Evolutionary conservation across 306 rosid species (phyloP), one percentile per base, ranked within the genome.

Genomic region (Pterocarpus santalinus): DNA sequence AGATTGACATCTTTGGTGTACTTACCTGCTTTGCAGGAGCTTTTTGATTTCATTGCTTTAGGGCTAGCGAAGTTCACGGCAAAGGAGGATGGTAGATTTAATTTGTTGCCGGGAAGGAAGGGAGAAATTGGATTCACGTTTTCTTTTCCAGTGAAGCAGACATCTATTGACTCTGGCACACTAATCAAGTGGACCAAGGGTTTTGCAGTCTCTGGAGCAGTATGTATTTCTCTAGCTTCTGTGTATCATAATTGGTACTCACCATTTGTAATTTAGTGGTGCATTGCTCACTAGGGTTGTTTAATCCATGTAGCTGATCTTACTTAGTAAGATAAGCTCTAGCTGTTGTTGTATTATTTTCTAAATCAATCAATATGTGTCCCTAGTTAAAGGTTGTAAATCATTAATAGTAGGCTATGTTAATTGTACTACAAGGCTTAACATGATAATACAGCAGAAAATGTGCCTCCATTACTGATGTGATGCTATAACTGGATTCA

Each of bases 131-230:
- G 99, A 9, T 95, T 95, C 94, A 93, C 99, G 14, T 95, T 95
- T 84, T 95, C 99, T 58, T 95, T 95, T 83, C 97, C 99, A 36
- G 97, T 95, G 66, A 92, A 88, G 78, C 99, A 95, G 76, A 90
- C 90, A 7, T 93, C 97, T 62, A 89, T 95, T 46, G 88, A 91
- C 75, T 93, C 99, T 43, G 99, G 99, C 62, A 89, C 91, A 72
- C 89, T 95, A n/a, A 86, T 89, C 74, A 93, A 95, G 78, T 95
- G 99, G 99, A 95, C 99, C 17, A 95, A 95, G 68, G 99, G 99
- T 17, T 95, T 95, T 85, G 87, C 92, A 1, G 97, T 92, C 58
- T 87, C 97, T 77, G 97, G 99, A 90, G 82, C 95, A 72, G 99
- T 95, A 78, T 16, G 92, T 79, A 14, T 83, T 74, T 34, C 72